These are phyloP conservation scores for Colletotrichum spaethianum DNA, from an alignment of 2,329 filamentous ascomycete genomes.

Conservation along the genomic window DNA sequence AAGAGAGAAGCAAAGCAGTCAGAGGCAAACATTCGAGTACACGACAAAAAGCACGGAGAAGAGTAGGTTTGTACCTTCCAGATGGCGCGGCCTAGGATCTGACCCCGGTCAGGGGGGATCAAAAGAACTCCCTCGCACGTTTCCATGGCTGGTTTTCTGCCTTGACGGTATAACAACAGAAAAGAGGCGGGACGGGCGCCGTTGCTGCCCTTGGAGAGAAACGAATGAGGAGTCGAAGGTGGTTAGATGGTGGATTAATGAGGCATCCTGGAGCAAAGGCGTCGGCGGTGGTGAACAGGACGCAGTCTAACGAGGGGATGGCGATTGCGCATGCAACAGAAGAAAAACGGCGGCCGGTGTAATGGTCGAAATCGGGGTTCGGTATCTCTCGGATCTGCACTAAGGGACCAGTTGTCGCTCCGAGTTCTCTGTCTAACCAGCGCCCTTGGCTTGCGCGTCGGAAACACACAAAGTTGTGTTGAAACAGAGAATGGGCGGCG, in stretches of 20 bases:
- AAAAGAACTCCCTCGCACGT: constrained; percentile 62
- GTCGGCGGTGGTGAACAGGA: constrained; percentile 7
- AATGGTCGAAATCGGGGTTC: constrained; percentile 8
- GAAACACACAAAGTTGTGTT: constrained; percentile 23
- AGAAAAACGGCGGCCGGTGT: constrained; percentile 1
- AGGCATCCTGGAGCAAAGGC: constrained; percentile 31
- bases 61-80: constrained; percentile 62
- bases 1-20: constrained; percentile 33
- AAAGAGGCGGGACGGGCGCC: constrained; percentile 8
- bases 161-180: background rate
- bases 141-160: constrained; percentile 34
- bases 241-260: constrained; percentile 19
- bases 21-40: constrained; percentile 5
- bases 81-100: constrained; percentile 64
- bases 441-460: constrained; percentile 26
- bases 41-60: constrained; percentile 23
- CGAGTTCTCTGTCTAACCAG: constrained; percentile 20
- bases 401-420: constrained; percentile 27
- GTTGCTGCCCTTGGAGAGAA: constrained; percentile 6
- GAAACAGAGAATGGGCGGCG: constrained; percentile 23
- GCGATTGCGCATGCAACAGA: constrained; percentile 31
- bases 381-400: constrained; percentile 21
- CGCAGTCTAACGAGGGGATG: constrained; percentile 17
- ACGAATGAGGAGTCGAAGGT: constrained; percentile 15
- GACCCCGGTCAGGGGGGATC: constrained; percentile 65